Evolutionary conservation across 345 rosid species (phyloP).

Genomic region (Bretschneidera sinensis): DNA sequence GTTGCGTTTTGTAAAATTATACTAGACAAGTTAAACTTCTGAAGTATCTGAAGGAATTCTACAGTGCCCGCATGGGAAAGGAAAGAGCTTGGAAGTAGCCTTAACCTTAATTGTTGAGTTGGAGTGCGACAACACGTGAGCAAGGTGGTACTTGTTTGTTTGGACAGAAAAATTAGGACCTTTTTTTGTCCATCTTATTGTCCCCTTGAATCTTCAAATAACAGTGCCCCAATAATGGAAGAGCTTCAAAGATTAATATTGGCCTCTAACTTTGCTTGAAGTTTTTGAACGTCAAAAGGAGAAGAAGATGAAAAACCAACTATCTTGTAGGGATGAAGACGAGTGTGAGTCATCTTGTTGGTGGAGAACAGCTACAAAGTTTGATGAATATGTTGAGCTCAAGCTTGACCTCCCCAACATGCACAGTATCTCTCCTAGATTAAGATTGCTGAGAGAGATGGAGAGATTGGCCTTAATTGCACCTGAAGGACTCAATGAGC

Average conservation of each 20-base stretch:
- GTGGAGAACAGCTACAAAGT: conserved; percentile 51
- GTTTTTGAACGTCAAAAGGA: neutral
- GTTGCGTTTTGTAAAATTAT: too few species aligned
- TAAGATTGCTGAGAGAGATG: conserved; percentile 42
- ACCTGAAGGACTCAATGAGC: conserved; percentile 47
- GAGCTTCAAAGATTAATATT: neutral
- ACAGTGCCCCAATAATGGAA: neutral
- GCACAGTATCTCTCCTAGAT: conserved; percentile 37
- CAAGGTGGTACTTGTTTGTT: neutral
- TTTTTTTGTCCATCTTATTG: neutral
- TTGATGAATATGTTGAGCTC: conserved; percentile 32
- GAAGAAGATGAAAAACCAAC: conserved; percentile 35
- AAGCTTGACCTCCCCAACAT: conserved; percentile 29
- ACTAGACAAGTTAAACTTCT: too few species aligned
- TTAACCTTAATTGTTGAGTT: neutral
- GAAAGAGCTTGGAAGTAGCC: conserved; percentile 29
- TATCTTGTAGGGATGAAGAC: conserved; percentile 28
- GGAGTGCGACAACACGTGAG: conserved; percentile 8
- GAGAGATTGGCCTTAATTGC: conserved; percentile 55
- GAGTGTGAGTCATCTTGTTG: conserved; percentile 32
- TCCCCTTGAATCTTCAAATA: neutral
- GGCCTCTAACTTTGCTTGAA: neutral
- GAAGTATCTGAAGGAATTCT: too few species aligned
- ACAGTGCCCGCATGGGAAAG: neutral
- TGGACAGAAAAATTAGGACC: neutral